Percentiles rank a stretch among this genome's conserved stretches.
Conservation (phyloP, 495 filamentous ascomycete species). For the Talaromyces ruber region DNA sequence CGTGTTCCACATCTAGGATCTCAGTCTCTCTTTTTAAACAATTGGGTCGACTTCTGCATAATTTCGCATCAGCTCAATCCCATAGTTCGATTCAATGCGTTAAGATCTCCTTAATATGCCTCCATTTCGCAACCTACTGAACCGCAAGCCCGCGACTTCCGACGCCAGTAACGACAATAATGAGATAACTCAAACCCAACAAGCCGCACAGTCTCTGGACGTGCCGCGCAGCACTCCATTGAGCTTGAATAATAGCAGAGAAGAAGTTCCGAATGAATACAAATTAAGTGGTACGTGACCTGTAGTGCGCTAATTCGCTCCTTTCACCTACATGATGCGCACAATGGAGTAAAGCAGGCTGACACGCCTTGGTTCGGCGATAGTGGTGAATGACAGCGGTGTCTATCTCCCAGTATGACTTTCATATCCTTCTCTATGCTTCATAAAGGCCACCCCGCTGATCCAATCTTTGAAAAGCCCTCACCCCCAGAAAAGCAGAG, state of each 20-base stretch:
- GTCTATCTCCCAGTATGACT: conserved; percentile 82
- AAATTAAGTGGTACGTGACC: conserved; percentile 69
- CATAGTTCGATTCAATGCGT: background rate
- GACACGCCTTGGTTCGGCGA: background rate
- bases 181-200: conserved; percentile 37
- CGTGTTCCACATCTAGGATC: background rate
- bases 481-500: conserved; percentile 81
- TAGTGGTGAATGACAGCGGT: conserved; percentile 95
- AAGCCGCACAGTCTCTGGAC: conserved; percentile 37
- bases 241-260: conserved; percentile 50
- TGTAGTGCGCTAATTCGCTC: too few species aligned
- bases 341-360: background rate
- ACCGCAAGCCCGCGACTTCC: conserved; percentile 44
- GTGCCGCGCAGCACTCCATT: conserved; percentile 32
- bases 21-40: background rate
- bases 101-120: conserved; percentile 44
- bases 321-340: background rate
- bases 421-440: background rate
- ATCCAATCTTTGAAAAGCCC: conserved; percentile 44
- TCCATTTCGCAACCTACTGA: conserved; percentile 67
- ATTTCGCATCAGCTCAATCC: background rate
- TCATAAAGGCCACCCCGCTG: background rate
- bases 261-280: conserved; percentile 60
- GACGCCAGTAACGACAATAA: conserved; percentile 30
- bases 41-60: background rate